phyloP scores from a whole-genome alignment of 148 eudicot genomes.

The Rhododendron kiyosumense region DNA sequence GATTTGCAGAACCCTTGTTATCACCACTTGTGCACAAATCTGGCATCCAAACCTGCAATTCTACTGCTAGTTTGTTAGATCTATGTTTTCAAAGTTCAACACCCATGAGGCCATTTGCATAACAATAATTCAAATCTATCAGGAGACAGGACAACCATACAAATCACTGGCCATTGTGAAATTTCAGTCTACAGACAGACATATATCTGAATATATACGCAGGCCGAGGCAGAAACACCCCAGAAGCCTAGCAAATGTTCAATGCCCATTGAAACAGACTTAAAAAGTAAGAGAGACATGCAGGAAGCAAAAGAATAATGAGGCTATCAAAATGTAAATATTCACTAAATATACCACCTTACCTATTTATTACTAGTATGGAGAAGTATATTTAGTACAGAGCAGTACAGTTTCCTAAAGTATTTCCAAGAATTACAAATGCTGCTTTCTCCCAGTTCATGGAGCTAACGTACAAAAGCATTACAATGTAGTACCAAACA shows the following conservation, averaged over 20 bases:
- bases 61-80: not conserved
- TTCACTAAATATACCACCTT: not conserved
- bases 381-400: not conserved
- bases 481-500: not conserved
- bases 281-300: not conserved
- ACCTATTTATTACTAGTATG: not conserved
- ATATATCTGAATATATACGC: not conserved
- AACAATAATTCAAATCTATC: not conserved
- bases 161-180: not conserved
- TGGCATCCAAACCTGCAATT: not conserved
- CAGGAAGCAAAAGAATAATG: not conserved
- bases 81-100: not conserved
- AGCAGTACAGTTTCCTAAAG: not conserved
- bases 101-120: not conserved
- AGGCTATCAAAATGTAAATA: not conserved
- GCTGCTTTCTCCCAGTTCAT: constrained; percentile 9
- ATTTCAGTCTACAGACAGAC: not conserved
- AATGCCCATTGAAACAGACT: not conserved
- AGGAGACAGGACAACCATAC: not conserved
- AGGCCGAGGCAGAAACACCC: not conserved
- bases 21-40: not conserved
- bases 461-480: not conserved
- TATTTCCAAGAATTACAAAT: not conserved
- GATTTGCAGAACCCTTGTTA: not conserved
- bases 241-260: not conserved